Percentiles rank a stretch among this genome's conserved stretches.
phyloP scores from a whole-genome alignment of 176 grass and related monocot species.

The Leersia perrieri region DNA sequence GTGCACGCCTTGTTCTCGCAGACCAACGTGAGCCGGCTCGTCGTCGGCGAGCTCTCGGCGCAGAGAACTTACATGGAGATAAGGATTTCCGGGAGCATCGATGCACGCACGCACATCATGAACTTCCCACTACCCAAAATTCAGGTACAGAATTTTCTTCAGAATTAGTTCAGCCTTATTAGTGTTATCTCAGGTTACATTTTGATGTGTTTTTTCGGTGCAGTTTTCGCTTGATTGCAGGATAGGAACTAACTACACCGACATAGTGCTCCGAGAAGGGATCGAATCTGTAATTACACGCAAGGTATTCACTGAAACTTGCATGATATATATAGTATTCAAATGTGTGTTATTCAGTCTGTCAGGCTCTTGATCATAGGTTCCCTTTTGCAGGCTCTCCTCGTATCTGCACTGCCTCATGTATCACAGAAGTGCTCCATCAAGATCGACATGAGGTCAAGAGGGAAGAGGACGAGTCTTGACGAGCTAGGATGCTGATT shows the following conservation, averaged over 20 bases:
- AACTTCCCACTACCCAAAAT: constrained; percentile 65
- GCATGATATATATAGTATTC: neutral
- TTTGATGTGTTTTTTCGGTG: neutral
- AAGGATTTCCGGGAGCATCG: constrained; percentile 53
- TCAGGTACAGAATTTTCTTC: constrained; percentile 35
- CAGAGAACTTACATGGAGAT: constrained; percentile 49
- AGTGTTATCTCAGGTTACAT: too few species aligned
- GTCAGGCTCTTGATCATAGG: neutral
- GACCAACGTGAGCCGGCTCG: constrained; percentile 45
- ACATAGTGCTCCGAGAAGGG: constrained; percentile 52
- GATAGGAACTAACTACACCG: constrained; percentile 71
- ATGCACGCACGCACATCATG: constrained; percentile 52
- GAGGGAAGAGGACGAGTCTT: constrained; percentile 12
- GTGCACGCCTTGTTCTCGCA: constrained; percentile 59
- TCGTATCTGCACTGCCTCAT: constrained; percentile 59
- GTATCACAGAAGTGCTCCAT: constrained; percentile 71
- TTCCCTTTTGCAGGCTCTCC: constrained; percentile 42
- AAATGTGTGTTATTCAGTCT: constrained; percentile 4
- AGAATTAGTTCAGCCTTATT: neutral
- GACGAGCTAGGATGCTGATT: constrained; percentile 43
- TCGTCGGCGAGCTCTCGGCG: constrained; percentile 48
- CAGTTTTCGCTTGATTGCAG: constrained; percentile 82
- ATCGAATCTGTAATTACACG: constrained; percentile 25
- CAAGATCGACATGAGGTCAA: constrained; percentile 37
- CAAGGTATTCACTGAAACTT: constrained; percentile 48